These are phyloP conservation scores for Mycena sp. DNA, from an alignment of 1,284 basidiomycete species.

Conservation along the genomic window DNA sequence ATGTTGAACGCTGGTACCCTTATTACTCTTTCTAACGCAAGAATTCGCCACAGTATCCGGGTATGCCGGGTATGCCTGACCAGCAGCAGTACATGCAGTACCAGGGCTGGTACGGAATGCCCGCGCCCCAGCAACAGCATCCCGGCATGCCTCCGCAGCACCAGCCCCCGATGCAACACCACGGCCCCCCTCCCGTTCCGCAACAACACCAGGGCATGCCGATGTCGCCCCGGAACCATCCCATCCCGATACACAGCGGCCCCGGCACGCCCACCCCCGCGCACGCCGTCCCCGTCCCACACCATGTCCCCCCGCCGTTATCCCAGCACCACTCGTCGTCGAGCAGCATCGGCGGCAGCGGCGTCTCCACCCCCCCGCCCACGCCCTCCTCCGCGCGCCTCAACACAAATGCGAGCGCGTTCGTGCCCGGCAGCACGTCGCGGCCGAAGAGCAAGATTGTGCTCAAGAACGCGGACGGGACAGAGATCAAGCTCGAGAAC, in stretches of 20 bases:
- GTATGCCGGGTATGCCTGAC: slow-evolving; percentile 38
- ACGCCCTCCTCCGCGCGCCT: slow-evolving; percentile 69
- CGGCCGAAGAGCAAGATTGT: slow-evolving; percentile 52
- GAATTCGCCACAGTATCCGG: slow-evolving; percentile 35
- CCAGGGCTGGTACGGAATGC: slow-evolving; percentile 44
- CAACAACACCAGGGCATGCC: slow-evolving; percentile 56
- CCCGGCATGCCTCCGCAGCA: slow-evolving; percentile 46
- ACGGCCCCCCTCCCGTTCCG: slow-evolving; percentile 51
- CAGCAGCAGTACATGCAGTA: slow-evolving; percentile 37
- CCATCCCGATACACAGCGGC: slow-evolving; percentile 59
- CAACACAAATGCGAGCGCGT: slow-evolving; percentile 70
- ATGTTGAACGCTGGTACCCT: slow-evolving; percentile 40
- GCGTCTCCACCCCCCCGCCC: slow-evolving; percentile 73
- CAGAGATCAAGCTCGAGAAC: slow-evolving; percentile 66
- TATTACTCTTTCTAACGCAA: background rate
- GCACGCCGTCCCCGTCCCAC: slow-evolving; percentile 63
- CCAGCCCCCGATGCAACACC: slow-evolving; percentile 49
- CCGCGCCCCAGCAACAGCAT: slow-evolving; percentile 47
- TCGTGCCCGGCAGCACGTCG: slow-evolving; percentile 59
- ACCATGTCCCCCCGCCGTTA: slow-evolving; percentile 62
- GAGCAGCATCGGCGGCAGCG: slow-evolving; percentile 55
- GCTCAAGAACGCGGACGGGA: slow-evolving; percentile 68
- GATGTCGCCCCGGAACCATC: slow-evolving; percentile 74
- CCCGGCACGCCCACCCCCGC: slow-evolving; percentile 75
- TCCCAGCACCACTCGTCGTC: slow-evolving; percentile 61